These are phyloP conservation scores for Flaveria robusta DNA, from an alignment of 129 eudicot species.

Conservation along the genomic window DNA sequence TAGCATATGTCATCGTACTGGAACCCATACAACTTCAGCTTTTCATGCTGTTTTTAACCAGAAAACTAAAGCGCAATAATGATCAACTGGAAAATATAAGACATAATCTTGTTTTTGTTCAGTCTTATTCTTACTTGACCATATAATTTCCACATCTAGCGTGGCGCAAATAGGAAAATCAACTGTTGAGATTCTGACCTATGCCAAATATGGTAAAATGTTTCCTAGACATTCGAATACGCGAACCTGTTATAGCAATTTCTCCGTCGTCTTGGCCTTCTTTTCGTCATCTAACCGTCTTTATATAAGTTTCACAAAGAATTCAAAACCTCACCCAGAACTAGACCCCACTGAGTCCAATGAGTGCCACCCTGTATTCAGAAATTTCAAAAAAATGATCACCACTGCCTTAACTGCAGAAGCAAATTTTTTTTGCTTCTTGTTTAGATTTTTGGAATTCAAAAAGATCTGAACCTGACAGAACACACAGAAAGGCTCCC, in stretches of 20 bases:
- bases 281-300: no score
- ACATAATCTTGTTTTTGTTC: neutral
- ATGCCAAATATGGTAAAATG: neutral
- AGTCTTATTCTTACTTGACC: neutral
- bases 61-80: no score
- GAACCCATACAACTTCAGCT: neutral
- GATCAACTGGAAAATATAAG: neutral
- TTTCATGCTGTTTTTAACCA: neutral
- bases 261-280: no score
- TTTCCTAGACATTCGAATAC: no score
- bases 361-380: constrained; percentile 87
- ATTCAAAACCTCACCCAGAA: constrained; percentile 83
- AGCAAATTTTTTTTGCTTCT: neutral
- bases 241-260: no score
- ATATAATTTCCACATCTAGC: neutral
- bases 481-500: constrained; percentile 82
- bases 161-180: neutral
- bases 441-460: neutral
- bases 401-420: neutral
- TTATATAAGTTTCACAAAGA: constrained; percentile 31
- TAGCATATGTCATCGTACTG: neutral
- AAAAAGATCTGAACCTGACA: constrained; percentile 68
- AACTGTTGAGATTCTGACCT: neutral
- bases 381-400: constrained; percentile 1
- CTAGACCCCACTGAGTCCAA: constrained; percentile 97